Conservation (phyloP, 345 rosid species). For the Eucalyptus guilfoylei region DNA sequence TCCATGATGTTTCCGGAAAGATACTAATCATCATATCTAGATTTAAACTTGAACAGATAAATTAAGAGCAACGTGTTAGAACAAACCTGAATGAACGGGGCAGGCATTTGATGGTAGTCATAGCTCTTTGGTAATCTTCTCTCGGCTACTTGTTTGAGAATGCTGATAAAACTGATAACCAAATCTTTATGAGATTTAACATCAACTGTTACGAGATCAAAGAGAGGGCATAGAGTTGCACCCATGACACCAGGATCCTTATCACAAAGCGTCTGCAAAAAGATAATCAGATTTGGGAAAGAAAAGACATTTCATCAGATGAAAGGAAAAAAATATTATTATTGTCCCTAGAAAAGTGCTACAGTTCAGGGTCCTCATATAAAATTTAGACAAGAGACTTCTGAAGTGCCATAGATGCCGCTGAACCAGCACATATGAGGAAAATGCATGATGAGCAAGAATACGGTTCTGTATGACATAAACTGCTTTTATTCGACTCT, state of each 20-base stretch:
- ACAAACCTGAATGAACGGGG: conserved; percentile 92
- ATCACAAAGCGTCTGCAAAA: conserved; percentile 67
- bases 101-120: conserved; percentile 98
- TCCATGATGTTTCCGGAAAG: background rate
- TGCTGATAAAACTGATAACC: conserved; percentile 84
- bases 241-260: conserved; percentile 99
- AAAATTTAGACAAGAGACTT: background rate
- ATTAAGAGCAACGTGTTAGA: background rate
- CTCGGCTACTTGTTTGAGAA: conserved; percentile 93
- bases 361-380: background rate
- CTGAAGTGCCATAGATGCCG: background rate
- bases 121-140: conserved; percentile 82
- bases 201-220: conserved; percentile 70
- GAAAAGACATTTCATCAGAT: background rate
- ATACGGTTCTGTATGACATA: background rate
- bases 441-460: background rate
- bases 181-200: conserved; percentile 72
- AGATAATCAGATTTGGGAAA: background rate
- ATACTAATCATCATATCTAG: background rate
- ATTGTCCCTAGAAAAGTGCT: background rate
- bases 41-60: background rate
- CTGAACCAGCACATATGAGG: background rate
- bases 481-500: background rate
- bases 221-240: conserved; percentile 89
- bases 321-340: background rate